Conservation (phyloP, 2,329 filamentous ascomycete genomes). For the Calonectria henricotiae region DNA sequence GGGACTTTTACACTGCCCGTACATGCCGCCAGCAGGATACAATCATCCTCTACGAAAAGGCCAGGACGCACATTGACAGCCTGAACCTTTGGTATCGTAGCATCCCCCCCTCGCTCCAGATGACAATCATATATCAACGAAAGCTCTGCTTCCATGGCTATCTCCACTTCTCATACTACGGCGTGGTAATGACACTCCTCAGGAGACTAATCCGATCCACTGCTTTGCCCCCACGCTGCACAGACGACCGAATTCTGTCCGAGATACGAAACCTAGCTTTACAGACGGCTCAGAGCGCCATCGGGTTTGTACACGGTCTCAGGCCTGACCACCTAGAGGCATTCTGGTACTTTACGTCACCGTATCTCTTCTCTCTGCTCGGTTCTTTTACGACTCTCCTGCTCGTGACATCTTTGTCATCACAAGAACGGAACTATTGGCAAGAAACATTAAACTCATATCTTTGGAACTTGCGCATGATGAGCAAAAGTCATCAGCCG, state of each 20-base stretch:
- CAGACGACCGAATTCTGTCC: constrained; percentile 51
- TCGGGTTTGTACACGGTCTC: constrained; percentile 56
- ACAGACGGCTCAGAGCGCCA: constrained; percentile 55
- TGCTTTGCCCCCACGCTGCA: constrained; percentile 53
- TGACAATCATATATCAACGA: constrained; percentile 61
- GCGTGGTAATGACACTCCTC: constrained; percentile 64
- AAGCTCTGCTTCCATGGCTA: constrained; percentile 62
- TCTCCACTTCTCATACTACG: constrained; percentile 65
- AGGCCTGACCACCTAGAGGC: constrained; percentile 60
- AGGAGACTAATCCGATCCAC: constrained; percentile 62
- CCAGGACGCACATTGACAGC: constrained; percentile 65
- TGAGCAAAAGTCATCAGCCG: constrained; percentile 58
- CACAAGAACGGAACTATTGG: constrained; percentile 55
- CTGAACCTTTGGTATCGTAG: constrained; percentile 66
- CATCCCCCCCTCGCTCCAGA: constrained; percentile 63
- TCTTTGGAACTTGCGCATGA: constrained; percentile 56
- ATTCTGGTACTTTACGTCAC: constrained; percentile 61
- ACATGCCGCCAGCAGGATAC: constrained; percentile 54
- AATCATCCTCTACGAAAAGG: constrained; percentile 62
- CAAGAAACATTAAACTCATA: constrained; percentile 57
- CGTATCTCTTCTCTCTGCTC: constrained; percentile 60
- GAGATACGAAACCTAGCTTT: constrained; percentile 55
- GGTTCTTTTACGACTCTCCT: constrained; percentile 61
- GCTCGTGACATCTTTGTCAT: constrained; percentile 56
- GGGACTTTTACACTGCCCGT: constrained; percentile 61